phyloP scores from a whole-genome alignment of 306 rosid genomes.

The Glycyrrhiza uralensis region DNA sequence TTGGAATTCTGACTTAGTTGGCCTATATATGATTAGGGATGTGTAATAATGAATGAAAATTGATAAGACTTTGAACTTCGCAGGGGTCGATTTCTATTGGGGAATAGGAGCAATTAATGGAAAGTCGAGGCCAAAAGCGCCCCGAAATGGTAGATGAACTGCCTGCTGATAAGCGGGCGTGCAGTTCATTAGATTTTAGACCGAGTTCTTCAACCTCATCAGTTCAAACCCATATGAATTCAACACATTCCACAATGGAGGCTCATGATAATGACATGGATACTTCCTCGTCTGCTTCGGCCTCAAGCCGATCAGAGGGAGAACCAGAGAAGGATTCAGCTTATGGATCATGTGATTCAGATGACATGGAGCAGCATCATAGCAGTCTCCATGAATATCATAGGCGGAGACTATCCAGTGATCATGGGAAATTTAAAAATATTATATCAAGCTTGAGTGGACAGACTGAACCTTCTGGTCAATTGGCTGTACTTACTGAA shows the following conservation, averaged over 20 bases:
- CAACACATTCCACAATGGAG: constrained; percentile 47
- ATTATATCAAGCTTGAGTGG: constrained; percentile 65
- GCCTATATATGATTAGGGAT: not conserved
- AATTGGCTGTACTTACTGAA: constrained; percentile 65
- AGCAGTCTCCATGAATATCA: constrained; percentile 62
- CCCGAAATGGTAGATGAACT: constrained; percentile 73
- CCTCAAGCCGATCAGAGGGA: constrained; percentile 78
- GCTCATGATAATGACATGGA: constrained; percentile 82
- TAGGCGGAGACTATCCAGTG: constrained; percentile 65
- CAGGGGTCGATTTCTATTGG: constrained; percentile 38
- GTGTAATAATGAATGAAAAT: constrained; percentile 20
- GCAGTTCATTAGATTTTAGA: constrained; percentile 83
- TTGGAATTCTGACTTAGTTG: not conserved
- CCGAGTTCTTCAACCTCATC: constrained; percentile 82
- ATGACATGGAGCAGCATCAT: constrained; percentile 74
- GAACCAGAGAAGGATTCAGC: constrained; percentile 83
- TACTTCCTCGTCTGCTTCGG: constrained; percentile 86
- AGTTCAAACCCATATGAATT: constrained; percentile 48
- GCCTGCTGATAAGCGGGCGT: constrained; percentile 88
- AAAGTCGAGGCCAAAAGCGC: constrained; percentile 87
- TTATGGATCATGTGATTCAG: constrained; percentile 92
- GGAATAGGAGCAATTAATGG: constrained; percentile 52
- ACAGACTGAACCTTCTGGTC: constrained; percentile 67
- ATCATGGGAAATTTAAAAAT: constrained; percentile 75
- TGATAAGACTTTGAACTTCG: constrained; percentile 28